A percentile compares a stretch with the other conserved stretches of the same genome.
These are phyloP conservation scores for Sporobolomyces pararoseus DNA, from an alignment of 768 basidiomycete genomes.

Conservation along the genomic window DNA sequence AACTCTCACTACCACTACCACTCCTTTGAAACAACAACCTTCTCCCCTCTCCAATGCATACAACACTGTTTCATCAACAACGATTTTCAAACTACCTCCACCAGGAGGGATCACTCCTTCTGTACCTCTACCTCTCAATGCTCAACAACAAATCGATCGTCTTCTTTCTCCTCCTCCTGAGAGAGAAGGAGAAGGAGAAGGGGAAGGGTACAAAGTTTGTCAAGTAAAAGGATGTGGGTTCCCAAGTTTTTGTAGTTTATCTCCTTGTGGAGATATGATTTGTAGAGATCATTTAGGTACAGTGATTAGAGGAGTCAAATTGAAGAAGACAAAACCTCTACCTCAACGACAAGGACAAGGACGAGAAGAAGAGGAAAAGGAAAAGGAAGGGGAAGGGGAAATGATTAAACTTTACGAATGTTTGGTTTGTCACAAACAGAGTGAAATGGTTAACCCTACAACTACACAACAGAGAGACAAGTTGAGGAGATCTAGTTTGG, in stretches of 20 bases:
- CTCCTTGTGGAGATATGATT: constrained; percentile 22
- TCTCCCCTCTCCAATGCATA: too few species aligned
- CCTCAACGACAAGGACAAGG: not conserved
- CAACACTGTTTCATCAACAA: too few species aligned
- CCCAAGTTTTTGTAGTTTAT: constrained; percentile 8
- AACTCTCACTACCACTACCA: too few species aligned
- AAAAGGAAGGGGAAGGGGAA: not conserved
- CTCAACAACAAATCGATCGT: not conserved
- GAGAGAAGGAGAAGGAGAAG: too few species aligned
- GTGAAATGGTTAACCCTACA: constrained; percentile 10
- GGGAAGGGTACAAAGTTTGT: too few species aligned
- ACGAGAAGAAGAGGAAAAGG: not conserved
- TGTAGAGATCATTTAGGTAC: constrained; percentile 27
- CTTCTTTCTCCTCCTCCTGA: not conserved
- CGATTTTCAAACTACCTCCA: not conserved
- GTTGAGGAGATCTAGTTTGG: not conserved
- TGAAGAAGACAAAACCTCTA: not conserved
- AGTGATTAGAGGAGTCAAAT: not conserved
- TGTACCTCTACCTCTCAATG: not conserved
- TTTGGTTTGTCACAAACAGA: not conserved
- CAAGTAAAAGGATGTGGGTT: not conserved
- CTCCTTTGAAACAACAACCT: too few species aligned
- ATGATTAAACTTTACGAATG: constrained; percentile 3
- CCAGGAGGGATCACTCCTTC: constrained; percentile 10
- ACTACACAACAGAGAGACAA: not conserved